Conservation (phyloP, 2,329 filamentous ascomycete species). For the Pezizomycotina sp. region DNA sequence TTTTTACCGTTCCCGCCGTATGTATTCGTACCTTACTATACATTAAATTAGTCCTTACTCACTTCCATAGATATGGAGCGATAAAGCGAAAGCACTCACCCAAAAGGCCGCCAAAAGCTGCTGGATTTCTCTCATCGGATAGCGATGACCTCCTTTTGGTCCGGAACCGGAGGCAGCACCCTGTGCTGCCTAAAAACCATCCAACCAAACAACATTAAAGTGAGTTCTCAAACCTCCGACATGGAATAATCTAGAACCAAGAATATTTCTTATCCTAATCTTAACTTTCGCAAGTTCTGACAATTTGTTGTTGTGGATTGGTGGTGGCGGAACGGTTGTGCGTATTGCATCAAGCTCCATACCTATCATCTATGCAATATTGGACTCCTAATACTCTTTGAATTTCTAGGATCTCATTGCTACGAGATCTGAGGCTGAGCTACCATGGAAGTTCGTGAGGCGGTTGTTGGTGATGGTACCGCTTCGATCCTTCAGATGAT, state of each 20-base stretch:
- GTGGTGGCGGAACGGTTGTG: constrained; percentile 45
- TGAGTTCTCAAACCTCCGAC: too few species aligned
- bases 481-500: too few species aligned
- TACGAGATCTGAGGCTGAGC: constrained; percentile 62
- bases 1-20: constrained; percentile 66
- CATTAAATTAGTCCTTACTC: too few species aligned
- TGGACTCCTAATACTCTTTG: too few species aligned
- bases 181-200: constrained; percentile 22
- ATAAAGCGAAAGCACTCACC: constrained; percentile 71
- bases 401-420: constrained; percentile 46
- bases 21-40: too few species aligned
- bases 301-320: constrained; percentile 43
- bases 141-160: constrained; percentile 21
- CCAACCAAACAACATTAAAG: constrained; percentile 30
- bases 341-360: constrained; percentile 23
- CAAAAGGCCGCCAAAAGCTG: constrained; percentile 60
- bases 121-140: constrained; percentile 58
- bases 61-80: too few species aligned
- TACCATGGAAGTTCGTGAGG: constrained; percentile 59
- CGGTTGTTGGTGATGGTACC: constrained; percentile 62
- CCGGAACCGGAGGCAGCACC: constrained; percentile 25
- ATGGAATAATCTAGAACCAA: too few species aligned
- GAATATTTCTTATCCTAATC: too few species aligned
- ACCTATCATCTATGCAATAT: too few species aligned
- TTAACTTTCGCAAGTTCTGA: too few species aligned